Base-by-base conservation (phyloP, 106 monocot species). In the Acorus calamus region DNA sequence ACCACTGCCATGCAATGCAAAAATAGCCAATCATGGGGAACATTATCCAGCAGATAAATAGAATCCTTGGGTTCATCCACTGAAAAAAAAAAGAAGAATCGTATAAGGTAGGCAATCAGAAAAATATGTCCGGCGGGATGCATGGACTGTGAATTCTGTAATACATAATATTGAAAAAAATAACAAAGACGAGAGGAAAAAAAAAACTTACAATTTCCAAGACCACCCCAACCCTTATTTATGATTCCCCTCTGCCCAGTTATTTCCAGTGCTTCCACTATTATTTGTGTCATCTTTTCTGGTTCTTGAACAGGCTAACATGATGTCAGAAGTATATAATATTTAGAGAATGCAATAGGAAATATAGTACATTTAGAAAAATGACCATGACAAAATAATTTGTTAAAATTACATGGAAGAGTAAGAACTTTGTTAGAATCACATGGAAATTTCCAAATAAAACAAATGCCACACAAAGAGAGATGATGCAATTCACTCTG, bases 21-120 rank as follows among this genome's bases (percentile, higher is more conserved):
- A 65, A 98, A 98, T 28, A 98, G 74, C 96, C 96, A 98, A 56
- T 98, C 96, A 76, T 98, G 96, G 46, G 91, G 96, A 71, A 84
- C 78, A 66, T 91, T 98, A 54, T 98, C 96, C 71, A 98, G 66
- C 51, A 80, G 67, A 80, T 87, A 91, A 4, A 98, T 74, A 61
- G 77, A 88, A n/a, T 93, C 86, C 52, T 89, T 93, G 10, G 89
- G 83, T 66, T 89, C 81, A 61, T 80, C 71, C 74, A 89, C 93
- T 93, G 73, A n/a, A 64, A 78, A 61, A 50, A 44, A 43, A 52
- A 9, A 28, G 28, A 28, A 28, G 28, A 28, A 28, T 28, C 28
- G 28, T 28, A 1, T 28, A 28, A 28, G 1, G 28, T 28, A 28
- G 28, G 28, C 28, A 28, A 28, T 28, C 28, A 28, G 28, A 28